Evolutionary conservation across 2,329 filamentous ascomycete genomes (phyloP), one percentile per base, ranked within the genome.

Genomic region (Apiospora malaysiana): DNA sequence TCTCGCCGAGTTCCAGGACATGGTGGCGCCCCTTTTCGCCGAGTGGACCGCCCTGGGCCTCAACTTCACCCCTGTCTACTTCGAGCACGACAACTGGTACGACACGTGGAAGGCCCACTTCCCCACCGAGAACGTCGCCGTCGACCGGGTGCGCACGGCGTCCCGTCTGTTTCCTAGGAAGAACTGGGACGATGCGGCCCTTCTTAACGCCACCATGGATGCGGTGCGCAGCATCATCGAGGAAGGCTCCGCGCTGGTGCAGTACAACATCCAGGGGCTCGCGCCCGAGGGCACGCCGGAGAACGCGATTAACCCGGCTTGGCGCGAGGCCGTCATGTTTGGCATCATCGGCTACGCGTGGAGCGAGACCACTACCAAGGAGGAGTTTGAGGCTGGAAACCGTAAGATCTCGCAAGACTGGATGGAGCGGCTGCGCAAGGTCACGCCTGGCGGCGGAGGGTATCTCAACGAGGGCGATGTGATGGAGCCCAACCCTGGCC

Each of bases 401-500:
- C 32, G 32, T 8, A 37, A 14, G n/a, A 68, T 68, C 27, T 40
- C 45, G 25, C 14, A 14, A 21, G 67, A 68, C 27, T 47, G 67
- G 45, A 47, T 51, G 43, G 46, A 25, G 25, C 23, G 32, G 42
- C 67, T 68, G 42, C 45, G 67, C 7, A 49, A 68, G 45, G 43
- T 51, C 25, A 68, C 68, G n/a, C 82, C 82, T 6, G 81, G 79
- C 0, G 75, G 76, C 5, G 83, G 83, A 3, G 77, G 81, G 1
- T 86, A 86, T 72, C 76, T 84, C 78, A 86, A 85, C 71, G 86
- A 89, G 25, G 65, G 83, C 80, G 83, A 87, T 75, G 84, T 84
- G 51, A 78, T 79, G 68, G 79, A 86, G 74, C 80, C 79, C 1
- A 73, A 84, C 69, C 86, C 78, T 75, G 84, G 73, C 70, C 81